A percentile compares a stretch with the other conserved stretches of the same genome.
These are phyloP conservation scores for Chamaenerion angustifolium DNA, from an alignment of 345 rosid species.

Conservation along the genomic window DNA sequence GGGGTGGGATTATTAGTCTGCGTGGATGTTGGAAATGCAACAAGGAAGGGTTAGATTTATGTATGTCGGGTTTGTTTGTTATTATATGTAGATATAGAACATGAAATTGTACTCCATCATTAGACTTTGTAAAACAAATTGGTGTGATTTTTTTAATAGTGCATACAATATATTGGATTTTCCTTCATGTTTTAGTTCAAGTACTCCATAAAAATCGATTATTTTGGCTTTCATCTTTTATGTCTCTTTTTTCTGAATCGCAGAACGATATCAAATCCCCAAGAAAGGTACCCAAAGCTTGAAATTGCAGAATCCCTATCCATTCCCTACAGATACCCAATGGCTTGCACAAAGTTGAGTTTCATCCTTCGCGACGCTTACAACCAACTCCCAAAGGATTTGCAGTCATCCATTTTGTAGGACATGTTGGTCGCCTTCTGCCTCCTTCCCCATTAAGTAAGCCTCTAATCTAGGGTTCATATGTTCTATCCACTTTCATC, in stretches of 20 bases:
- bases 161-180: too few species aligned
- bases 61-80: too few species aligned
- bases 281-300: constrained; percentile 42
- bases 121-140: too few species aligned
- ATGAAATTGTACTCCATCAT: too few species aligned
- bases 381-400: constrained; percentile 35
- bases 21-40: too few species aligned
- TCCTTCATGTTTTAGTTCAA: too few species aligned
- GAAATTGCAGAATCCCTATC: constrained; percentile 30
- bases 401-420: constrained; percentile 46
- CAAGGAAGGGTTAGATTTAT: too few species aligned
- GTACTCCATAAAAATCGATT: too few species aligned
- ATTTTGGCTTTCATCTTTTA: too few species aligned
- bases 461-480: neutral
- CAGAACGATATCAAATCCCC: constrained; percentile 24
- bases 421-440: constrained; percentile 66
- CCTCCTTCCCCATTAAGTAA: constrained; percentile 51
- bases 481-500: neutral
- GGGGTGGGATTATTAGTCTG: too few species aligned
- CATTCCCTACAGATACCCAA: constrained; percentile 37
- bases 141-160: too few species aligned
- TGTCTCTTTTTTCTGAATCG: neutral
- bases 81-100: too few species aligned
- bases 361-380: constrained; percentile 38
- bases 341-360: constrained; percentile 56